A percentile compares a stretch with the other conserved stretches of the same genome.
phyloP scores from a whole-genome alignment of 2,329 filamentous ascomycete genomes.

The Epichloe hybrida region DNA sequence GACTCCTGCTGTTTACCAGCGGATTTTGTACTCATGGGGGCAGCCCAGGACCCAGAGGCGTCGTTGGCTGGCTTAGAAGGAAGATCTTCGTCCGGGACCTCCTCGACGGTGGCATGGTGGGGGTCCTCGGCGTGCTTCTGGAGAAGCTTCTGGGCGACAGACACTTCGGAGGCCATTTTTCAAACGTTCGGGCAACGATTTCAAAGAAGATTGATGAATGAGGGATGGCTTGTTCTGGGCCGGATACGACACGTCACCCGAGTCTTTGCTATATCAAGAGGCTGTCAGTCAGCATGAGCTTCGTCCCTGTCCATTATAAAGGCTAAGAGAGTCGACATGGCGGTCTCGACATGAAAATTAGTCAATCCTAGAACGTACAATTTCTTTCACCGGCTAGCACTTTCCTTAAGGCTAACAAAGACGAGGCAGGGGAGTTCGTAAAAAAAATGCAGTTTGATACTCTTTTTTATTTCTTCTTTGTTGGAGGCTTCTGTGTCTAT shows the following conservation, averaged over 20 bases:
- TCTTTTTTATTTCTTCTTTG: neutral
- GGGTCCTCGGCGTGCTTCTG: conserved; percentile 43
- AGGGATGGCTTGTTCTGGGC: neutral
- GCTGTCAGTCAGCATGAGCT: conserved; percentile 1
- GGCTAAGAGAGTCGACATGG: no score
- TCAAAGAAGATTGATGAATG: neutral
- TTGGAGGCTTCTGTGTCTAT: conserved; percentile 18
- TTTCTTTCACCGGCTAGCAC: neutral
- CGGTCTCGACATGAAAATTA: neutral
- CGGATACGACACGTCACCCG: neutral
- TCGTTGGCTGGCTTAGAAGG: conserved; percentile 37
- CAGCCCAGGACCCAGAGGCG: conserved; percentile 32
- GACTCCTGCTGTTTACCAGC: conserved; percentile 55
- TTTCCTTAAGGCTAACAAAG: neutral
- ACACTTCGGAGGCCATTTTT: conserved; percentile 20
- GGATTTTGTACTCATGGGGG: conserved; percentile 45
- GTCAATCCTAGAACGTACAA: neutral
- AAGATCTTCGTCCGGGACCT: conserved; percentile 68
- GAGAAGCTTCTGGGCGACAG: conserved; percentile 48
- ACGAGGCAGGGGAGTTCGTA: neutral
- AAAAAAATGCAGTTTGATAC: conserved; percentile 1
- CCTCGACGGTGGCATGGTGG: conserved; percentile 60
- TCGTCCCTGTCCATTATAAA: neutral
- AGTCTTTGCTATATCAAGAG: neutral
- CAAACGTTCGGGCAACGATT: neutral